Evolutionary conservation across 2,329 filamentous ascomycete genomes (phyloP), one percentile per base, ranked within the genome.

Genomic region (Myotisia sp.): DNA sequence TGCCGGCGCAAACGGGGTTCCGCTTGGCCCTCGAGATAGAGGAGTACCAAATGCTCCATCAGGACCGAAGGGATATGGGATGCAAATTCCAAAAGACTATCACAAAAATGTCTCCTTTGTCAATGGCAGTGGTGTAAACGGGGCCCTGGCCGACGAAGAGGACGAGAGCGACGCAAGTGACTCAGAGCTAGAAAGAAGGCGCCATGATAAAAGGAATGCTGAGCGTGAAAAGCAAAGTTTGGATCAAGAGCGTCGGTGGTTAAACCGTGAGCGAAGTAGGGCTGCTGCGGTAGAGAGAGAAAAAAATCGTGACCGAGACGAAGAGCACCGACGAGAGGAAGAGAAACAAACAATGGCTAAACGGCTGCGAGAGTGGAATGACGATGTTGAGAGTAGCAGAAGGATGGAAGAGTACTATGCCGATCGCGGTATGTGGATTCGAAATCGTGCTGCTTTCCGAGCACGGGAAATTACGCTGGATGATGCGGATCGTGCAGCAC

Each of bases 121-220:
- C 21, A 92, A 87, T 43, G 83, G 84, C 1, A 76, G 74, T 16
- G 67, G 72, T 9, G 67, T 75, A 2, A 80, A 77, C 44, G 71
- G 73, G 18, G 58, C 60, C n/a, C 63, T 73, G 40, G 70, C 74
- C 41, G 69, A 70, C 8, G 83, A 92, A 33, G 84, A 90, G 27
- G 84, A 93, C 24, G 83, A 93, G 30, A 83, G 82, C 5, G 78
- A 90, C 32, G 84, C 84, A 2, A 84, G 78, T 43, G 90, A 98
- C 48, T 76, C 79, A 8, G 87, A 95, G 53, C 65, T 95, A 0
- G 77, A 92, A 53, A 68, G 68, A 18, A 70, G 85, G 29, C 73
- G 79, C 12, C 60, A 74, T 42, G 70, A 72, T 16, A 86, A 83
- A 56, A 74, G 76, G 44, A 69, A 79, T 22, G 67, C 76, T 0